phyloP scores from a whole-genome alignment of 2,329 filamentous ascomycete genomes.

The Tolypocladium tropicale region DNA sequence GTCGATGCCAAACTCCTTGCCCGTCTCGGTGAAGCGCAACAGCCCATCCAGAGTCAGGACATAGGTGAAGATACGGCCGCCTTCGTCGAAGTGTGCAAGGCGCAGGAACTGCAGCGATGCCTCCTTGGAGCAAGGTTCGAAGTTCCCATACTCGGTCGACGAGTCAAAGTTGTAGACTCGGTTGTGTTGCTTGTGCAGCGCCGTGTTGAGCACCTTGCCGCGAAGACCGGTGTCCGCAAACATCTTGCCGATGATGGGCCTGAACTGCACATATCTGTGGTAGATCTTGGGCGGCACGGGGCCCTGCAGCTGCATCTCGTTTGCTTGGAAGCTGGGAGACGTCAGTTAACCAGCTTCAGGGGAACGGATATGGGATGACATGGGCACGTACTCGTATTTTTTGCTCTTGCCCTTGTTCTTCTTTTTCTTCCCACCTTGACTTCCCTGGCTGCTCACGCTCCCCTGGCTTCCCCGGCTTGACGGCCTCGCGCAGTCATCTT shows the following conservation, averaged over 20 bases:
- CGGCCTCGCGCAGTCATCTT: conserved; percentile 25
- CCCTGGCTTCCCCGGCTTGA: neutral
- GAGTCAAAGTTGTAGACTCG: conserved; percentile 84
- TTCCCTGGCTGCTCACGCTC: neutral
- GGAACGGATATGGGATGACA: conserved; percentile 4
- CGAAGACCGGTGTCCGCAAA: conserved; percentile 70
- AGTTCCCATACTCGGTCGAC: conserved; percentile 61
- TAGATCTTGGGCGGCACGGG: conserved; percentile 74
- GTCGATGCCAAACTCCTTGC: conserved; percentile 91
- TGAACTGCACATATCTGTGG: conserved; percentile 89
- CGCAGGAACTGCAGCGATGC: conserved; percentile 75
- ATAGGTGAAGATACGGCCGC: conserved; percentile 82
- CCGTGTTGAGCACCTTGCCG: conserved; percentile 71
- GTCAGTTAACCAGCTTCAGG: neutral
- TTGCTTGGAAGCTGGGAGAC: conserved; percentile 71
- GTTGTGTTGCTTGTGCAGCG: conserved; percentile 80
- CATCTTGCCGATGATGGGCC: conserved; percentile 80
- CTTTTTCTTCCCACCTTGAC: neutral
- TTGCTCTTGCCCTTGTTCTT: conserved; percentile 33
- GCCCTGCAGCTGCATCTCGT: conserved; percentile 77
- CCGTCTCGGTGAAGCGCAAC: conserved; percentile 88
- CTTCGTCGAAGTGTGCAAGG: conserved; percentile 77
- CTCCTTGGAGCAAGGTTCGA: conserved; percentile 55
- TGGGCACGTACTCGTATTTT: conserved; percentile 67
- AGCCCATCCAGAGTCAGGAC: conserved; percentile 80